phyloP scores from a whole-genome alignment of 306 rosid genomes.

The Quercus mongolica region DNA sequence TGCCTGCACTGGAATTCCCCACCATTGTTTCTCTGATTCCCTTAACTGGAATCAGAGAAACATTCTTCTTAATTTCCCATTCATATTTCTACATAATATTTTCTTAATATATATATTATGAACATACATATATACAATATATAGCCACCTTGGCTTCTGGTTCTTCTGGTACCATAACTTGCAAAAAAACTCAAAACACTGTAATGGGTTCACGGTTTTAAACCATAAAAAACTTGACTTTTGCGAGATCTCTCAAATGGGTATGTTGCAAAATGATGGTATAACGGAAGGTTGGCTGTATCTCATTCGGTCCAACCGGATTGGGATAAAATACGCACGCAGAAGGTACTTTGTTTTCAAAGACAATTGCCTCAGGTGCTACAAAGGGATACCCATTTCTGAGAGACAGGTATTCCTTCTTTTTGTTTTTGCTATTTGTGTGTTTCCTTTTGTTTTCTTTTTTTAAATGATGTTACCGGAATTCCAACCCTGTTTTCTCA shows the following conservation, averaged over 20 bases:
- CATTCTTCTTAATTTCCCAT: conserved; percentile 4
- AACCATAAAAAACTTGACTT: not conserved
- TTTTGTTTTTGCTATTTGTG: not conserved
- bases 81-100: no score
- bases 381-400: conserved; percentile 55
- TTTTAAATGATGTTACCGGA: not conserved
- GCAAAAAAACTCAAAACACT: not conserved
- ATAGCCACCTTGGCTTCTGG: not conserved
- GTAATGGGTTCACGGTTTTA: not conserved
- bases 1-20: conserved; percentile 20
- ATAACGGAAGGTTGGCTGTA: conserved; percentile 91
- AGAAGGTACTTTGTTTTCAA: conserved; percentile 66
- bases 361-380: conserved; percentile 60
- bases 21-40: conserved; percentile 72
- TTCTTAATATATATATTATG: not conserved
- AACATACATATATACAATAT: not conserved
- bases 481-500: not conserved
- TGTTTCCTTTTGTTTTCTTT: not conserved
- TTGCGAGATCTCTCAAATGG: conserved; percentile 31
- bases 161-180: not conserved
- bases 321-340: conserved; percentile 58
- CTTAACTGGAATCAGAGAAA: conserved; percentile 61
- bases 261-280: conserved; percentile 29
- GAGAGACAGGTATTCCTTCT: conserved; percentile 41
- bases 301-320: conserved; percentile 54